Base-by-base conservation (phyloP, 345 rosid genomes). In the Eucalyptus polybractea region DNA sequence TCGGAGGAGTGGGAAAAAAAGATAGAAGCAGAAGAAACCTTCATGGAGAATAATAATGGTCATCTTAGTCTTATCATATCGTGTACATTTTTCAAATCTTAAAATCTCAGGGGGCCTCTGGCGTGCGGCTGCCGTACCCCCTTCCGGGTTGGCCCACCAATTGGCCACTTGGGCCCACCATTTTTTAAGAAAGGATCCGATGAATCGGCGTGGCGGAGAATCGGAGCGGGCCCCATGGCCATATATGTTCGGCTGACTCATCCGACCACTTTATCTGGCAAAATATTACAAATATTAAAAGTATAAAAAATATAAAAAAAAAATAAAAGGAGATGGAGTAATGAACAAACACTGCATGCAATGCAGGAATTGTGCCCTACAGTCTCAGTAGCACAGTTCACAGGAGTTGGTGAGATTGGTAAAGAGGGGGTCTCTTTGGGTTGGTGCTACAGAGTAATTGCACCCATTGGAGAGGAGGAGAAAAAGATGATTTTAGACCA, bases 61-160 rank as follows among this genome's bases (percentile, higher is more conserved):
- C 80, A 17, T 9, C 80, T 1, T 69, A 2, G 44, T 33, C 44
- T 2, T 9, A 6, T 33, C 44, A 0, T 37, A 2, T 19, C 3
- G 1, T 56, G 29, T 56, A 10, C 1, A 37, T 21, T 72, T 17
- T 10, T 12, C 47, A 11, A 21, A 40, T 76, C 47, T 21, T 10
- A 10, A 40, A 10, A 40, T 40, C 47, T 40, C 47, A 11, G 21
- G 25, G 13, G 21, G 13, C 83, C 83, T 76, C 45, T 3, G 45
- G 45, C 45, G 83, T 10, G 47, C 42, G 29, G 83, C 29, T 7
- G 27, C 14, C 83, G 83, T 76, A 37, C 15, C 9, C 83, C 81
- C 11, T 3, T 24, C 29, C 83, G 47, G 83, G 47, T 76, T 10
- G 83, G 29, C 83, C 83, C 83, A 22, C 27, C 83, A 10, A 37